phyloP scores from a whole-genome alignment of 1,284 basidiomycete genomes.

The Porphyrellus sp. region DNA sequence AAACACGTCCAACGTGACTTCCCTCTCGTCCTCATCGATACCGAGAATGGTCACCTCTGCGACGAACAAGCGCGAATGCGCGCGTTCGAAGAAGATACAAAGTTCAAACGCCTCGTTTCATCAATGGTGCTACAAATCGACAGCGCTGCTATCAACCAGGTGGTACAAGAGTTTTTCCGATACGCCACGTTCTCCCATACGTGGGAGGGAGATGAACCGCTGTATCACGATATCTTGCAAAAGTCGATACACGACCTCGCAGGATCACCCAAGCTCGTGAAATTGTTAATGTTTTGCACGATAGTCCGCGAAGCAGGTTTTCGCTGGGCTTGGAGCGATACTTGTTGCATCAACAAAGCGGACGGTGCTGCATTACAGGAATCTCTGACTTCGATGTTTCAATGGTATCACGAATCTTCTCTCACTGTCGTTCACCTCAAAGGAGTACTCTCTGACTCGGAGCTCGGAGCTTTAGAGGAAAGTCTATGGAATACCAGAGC shows the following conservation, averaged over 20 bases:
- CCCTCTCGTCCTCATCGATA: constrained; percentile 16
- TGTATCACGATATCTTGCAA: constrained; percentile 12
- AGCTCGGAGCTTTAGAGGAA: not conserved
- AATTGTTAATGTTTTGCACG: constrained; percentile 22
- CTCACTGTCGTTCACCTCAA: constrained; percentile 24
- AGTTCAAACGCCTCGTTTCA: constrained; percentile 18
- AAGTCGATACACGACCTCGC: constrained; percentile 12
- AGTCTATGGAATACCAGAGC: constrained; percentile 25
- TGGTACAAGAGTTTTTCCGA: constrained; percentile 13
- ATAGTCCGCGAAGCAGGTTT: constrained; percentile 17
- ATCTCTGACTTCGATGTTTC: constrained; percentile 28
- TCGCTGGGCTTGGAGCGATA: constrained; percentile 29
- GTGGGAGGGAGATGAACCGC: constrained; percentile 22
- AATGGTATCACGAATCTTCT: constrained; percentile 24
- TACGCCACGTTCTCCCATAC: constrained; percentile 29
- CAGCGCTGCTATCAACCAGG: constrained; percentile 2
- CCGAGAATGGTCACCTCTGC: constrained; percentile 16
- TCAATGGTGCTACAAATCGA: constrained; percentile 11
- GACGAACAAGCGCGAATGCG: constrained; percentile 10
- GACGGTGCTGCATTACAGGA: constrained; percentile 18
- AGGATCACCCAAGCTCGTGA: constrained; percentile 9
- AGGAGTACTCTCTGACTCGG: constrained; percentile 13
- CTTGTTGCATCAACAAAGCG: constrained; percentile 25
- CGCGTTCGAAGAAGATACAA: constrained; percentile 12
- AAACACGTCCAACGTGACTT: constrained; percentile 11